phyloP scores from a whole-genome alignment of 2,329 filamentous ascomycete genomes.

The Colletotrichum australisinense region DNA sequence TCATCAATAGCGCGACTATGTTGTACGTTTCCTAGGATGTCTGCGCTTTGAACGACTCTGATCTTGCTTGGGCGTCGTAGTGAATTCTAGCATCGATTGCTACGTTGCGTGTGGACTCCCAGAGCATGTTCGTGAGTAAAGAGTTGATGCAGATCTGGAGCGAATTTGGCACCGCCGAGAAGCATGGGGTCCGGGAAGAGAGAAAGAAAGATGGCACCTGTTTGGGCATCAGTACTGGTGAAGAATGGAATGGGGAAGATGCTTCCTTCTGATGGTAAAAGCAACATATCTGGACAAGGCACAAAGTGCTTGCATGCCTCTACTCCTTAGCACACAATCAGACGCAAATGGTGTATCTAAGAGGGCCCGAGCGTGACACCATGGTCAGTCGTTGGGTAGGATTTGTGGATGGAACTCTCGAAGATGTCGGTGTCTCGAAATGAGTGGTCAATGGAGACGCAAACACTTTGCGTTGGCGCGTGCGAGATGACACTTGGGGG shows the following conservation, averaged over 20 bases:
- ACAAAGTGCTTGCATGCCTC: neutral
- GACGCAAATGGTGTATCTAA: neutral
- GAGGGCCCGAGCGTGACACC: conserved; percentile 13
- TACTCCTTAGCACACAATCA: neutral
- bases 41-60: conserved; percentile 1
- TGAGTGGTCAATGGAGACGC: conserved; percentile 6
- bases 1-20: neutral
- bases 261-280: neutral
- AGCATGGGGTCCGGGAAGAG: no score
- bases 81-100: neutral
- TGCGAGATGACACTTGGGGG: conserved; percentile 17
- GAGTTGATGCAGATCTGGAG: neutral
- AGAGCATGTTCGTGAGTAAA: neutral
- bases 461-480: conserved; percentile 18
- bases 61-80: neutral
- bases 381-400: neutral
- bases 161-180: neutral
- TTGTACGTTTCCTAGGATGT: neutral
- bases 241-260: neutral
- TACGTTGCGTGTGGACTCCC: neutral
- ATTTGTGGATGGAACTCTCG: conserved; percentile 3
- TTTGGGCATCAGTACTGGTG: neutral
- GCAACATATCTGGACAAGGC: neutral
- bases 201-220: neutral
- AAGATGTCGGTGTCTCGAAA: conserved; percentile 23